Evolutionary conservation across 306 rosid species (phyloP), one percentile per base, ranked within the genome.

Genomic region (Citrullus amarus): DNA sequence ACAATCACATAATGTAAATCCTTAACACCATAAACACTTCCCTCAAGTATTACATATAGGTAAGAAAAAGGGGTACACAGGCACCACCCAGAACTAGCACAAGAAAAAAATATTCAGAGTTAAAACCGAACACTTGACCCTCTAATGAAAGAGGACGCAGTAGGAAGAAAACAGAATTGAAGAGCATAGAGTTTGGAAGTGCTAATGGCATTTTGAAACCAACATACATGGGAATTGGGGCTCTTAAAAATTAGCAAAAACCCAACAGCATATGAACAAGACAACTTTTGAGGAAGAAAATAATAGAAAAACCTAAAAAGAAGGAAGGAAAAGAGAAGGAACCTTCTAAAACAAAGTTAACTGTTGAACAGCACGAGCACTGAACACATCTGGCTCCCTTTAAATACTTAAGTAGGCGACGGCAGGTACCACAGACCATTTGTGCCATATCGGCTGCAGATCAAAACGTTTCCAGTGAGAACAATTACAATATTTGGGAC

Each of bases 351-450:
- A 94, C 97, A 83, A 86, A 87, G 82, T 94, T 94, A 72, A 85
- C 87, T 1, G 89, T 90, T 82, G 88, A 89, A 79, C 98, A 94
- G 89, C 95, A 92, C 3, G 93, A 86, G 82, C 98, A 94, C 76
- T 86, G 88, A 79, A 92, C 96, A 78, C 85, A 83, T 84, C 75
- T 92, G 75, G 91, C 86, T 78, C 97, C 97, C 22, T 68, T 86
- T 9, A 87, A 87, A 89, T 94, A 90, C 10, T 86, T 82, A 76
- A 94, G 96, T 75, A 94, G 89, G 74, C 82, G 92, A 55, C 81
- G 88, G 80, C 98, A 94, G n/a, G 96, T 85, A 60, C 98, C 98
- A 70, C 98, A 94, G 32, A 94, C 95, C 91, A 94, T 82, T 88
- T 94, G 97, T 78, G 86, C 97, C 85, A 86, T 84, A 80, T 87